These are phyloP conservation scores for Aethionema arabicum DNA, from an alignment of 345 rosid genomes.

Conservation along the genomic window DNA sequence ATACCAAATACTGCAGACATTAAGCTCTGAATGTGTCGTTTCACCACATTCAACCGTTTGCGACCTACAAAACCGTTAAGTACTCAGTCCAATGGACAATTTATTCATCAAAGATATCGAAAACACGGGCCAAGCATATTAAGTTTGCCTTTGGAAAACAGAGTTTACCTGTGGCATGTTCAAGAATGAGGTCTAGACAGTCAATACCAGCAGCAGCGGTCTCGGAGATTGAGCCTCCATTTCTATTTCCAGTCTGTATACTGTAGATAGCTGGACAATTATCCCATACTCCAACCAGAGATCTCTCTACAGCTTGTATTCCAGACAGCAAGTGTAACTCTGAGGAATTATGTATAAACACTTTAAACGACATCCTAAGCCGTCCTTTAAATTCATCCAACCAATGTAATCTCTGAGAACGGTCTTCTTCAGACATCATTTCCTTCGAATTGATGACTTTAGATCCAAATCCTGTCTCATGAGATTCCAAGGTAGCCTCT, in stretches of 20 bases:
- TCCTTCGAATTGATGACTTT: conserved; percentile 42
- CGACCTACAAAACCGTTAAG: conserved; percentile 55
- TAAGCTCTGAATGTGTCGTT: conserved; percentile 60
- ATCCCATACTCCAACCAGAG: conserved; percentile 69
- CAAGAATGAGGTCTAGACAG: conserved; percentile 86
- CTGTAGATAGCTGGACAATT: conserved; percentile 44
- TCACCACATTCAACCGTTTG: conserved; percentile 57
- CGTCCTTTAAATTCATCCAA: conserved; percentile 65
- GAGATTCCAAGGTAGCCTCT: conserved; percentile 67
- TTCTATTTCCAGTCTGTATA: conserved; percentile 53
- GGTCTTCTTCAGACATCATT: conserved; percentile 38
- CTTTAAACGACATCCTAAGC: conserved; percentile 69
- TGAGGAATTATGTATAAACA: conserved; percentile 54
- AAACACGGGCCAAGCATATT: not conserved
- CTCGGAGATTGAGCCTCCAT: conserved; percentile 67
- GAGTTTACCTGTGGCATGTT: conserved; percentile 67
- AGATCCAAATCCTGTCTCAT: conserved; percentile 61
- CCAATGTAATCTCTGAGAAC: conserved; percentile 40
- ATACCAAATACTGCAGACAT: conserved; percentile 70
- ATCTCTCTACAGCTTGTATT: conserved; percentile 74
- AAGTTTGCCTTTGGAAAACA: conserved; percentile 11
- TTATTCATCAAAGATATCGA: not conserved
- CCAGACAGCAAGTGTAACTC: conserved; percentile 67
- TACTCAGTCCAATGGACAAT: conserved; percentile 28
- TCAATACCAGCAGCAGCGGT: conserved; percentile 79